Percentiles rank a stretch among this genome's conserved stretches.
phyloP scores from a whole-genome alignment of 768 basidiomycete species.

The Ephemerocybe angulata region DNA sequence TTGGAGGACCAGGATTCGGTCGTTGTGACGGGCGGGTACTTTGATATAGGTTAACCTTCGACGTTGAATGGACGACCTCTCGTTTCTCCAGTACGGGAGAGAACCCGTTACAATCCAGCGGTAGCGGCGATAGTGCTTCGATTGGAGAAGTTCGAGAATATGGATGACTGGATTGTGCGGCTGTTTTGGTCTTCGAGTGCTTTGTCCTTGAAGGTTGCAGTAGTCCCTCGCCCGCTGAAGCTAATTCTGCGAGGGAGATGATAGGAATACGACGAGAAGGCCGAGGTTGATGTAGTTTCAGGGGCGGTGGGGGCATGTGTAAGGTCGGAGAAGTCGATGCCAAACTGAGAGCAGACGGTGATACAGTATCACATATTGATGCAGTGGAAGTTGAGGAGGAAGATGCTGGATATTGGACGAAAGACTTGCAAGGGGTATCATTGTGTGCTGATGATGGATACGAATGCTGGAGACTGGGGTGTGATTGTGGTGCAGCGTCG shows the following conservation, averaged over 20 bases:
- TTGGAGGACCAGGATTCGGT: slow-evolving; percentile 10
- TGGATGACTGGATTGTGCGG: not conserved
- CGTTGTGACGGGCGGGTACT: slow-evolving; percentile 15
- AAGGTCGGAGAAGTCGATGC: slow-evolving; percentile 13
- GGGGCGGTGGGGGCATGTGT: slow-evolving; percentile 15
- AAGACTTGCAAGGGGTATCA: slow-evolving; percentile 9
- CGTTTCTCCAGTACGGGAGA: slow-evolving; percentile 7
- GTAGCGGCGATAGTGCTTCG: slow-evolving; percentile 15
- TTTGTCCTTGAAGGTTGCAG: not conserved
- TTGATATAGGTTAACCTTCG: slow-evolving; percentile 14
- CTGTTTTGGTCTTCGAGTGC: not conserved
- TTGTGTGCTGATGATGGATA: slow-evolving; percentile 1
- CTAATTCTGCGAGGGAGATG: slow-evolving; percentile 39
- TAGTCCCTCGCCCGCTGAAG: slow-evolving; percentile 33
- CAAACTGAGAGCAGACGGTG: slow-evolving; percentile 15
- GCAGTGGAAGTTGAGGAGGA: not conserved
- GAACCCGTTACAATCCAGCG: slow-evolving; percentile 16
- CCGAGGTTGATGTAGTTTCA: slow-evolving; percentile 44
- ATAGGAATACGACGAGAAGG: slow-evolving; percentile 44
- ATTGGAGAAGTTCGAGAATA: not conserved
- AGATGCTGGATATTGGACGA: not conserved
- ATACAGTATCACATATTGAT: slow-evolving; percentile 9
- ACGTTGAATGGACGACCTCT: not conserved
- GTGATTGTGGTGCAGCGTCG: not conserved
- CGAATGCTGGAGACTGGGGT: not conserved